Evolutionary conservation across 2,329 filamentous ascomycete species (phyloP).

Genomic region (Monilinia laxa): DNA sequence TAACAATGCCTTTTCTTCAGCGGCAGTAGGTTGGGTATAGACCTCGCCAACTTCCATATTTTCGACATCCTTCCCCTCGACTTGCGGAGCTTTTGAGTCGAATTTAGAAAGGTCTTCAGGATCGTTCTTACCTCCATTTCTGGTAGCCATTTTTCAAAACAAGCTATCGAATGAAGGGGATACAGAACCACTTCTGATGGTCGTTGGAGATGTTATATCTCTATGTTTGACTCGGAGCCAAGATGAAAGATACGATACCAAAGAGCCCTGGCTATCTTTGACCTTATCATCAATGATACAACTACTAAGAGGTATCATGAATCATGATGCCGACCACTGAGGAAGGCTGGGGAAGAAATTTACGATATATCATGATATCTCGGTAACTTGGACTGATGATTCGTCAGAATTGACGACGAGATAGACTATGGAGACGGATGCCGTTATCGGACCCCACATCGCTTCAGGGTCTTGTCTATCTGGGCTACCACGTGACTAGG

Average conservation of each 20-base stretch:
- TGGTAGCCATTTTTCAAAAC: background rate
- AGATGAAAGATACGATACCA: background rate
- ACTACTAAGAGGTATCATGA: background rate
- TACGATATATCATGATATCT: background rate
- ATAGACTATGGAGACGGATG: background rate
- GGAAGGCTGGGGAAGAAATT: slow-evolving; percentile 2
- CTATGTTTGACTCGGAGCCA: background rate
- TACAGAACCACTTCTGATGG: background rate
- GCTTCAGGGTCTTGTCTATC: background rate
- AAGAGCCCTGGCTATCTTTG: background rate
- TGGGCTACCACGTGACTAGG: background rate
- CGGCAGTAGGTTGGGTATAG: background rate
- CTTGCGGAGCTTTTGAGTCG: background rate
- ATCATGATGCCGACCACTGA: background rate
- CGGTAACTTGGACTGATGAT: background rate
- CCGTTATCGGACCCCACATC: background rate
- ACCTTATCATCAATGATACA: background rate
- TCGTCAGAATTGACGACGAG: slow-evolving; percentile 13
- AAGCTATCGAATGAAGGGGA: background rate
- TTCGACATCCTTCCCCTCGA: background rate
- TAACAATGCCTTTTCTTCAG: slow-evolving; percentile 3
- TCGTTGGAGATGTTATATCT: background rate
- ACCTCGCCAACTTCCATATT: slow-evolving; percentile 3
- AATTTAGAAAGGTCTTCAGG: background rate
- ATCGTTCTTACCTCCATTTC: background rate